These are phyloP conservation scores for Dryadomyces quercivorus DNA, from an alignment of 2,329 filamentous ascomycete genomes.

Conservation along the genomic window DNA sequence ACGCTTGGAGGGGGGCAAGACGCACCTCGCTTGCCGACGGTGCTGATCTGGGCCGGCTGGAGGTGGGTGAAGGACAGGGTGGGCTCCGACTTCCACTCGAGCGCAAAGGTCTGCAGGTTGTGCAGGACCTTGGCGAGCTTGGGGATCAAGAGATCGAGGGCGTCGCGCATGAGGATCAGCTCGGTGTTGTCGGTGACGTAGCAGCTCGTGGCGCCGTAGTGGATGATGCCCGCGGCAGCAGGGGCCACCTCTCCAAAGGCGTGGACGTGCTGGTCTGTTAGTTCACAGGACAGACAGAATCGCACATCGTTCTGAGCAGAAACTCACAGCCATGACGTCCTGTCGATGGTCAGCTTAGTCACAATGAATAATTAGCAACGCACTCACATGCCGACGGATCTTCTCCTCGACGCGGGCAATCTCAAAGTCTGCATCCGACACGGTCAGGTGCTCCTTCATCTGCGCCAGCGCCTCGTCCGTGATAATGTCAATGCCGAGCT, in stretches of 20 bases:
- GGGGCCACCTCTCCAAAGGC: slow-evolving; percentile 1
- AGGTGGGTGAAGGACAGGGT: slow-evolving; percentile 1
- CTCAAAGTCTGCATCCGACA: not conserved
- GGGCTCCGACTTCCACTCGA: slow-evolving; percentile 1
- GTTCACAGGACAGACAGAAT: too few relatives aligned
- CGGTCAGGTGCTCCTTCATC: slow-evolving; percentile 53
- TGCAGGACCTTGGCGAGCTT: slow-evolving; percentile 37
- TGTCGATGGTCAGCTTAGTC: not conserved
- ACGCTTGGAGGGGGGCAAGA: not conserved
- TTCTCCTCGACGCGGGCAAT: slow-evolving; percentile 1
- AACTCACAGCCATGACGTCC: not conserved
- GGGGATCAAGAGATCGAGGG: slow-evolving; percentile 59
- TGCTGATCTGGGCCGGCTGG: not conserved
- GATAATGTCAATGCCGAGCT: slow-evolving; percentile 62
- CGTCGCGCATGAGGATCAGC: slow-evolving; percentile 20
- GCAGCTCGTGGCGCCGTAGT: not conserved
- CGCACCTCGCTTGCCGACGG: not conserved
- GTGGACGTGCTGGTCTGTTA: not conserved
- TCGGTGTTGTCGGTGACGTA: slow-evolving; percentile 4
- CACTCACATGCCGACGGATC: not conserved
- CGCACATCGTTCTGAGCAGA: too few relatives aligned
- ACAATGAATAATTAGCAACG: too few relatives aligned
- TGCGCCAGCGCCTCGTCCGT: slow-evolving; percentile 60
- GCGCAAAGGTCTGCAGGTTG: not conserved
- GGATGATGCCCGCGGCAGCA: not conserved